Conservation (phyloP, 768 basidiomycete genomes). For the Leccinum ochraceum region DNA sequence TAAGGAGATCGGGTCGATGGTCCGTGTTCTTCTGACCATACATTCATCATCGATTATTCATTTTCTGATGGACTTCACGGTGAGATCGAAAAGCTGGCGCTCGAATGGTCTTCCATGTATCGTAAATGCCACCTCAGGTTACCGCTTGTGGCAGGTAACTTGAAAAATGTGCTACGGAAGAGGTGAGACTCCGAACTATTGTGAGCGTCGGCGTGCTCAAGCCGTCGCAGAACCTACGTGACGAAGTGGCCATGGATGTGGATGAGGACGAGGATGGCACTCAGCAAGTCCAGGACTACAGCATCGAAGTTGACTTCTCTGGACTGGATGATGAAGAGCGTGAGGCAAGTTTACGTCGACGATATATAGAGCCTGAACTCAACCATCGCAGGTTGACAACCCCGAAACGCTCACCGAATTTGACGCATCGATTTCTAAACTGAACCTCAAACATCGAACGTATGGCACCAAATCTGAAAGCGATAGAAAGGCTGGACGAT, state of each 20-base stretch:
- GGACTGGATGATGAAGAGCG: slow-evolving; percentile 73
- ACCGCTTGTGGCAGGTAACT: slow-evolving; percentile 71
- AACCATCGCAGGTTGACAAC: slow-evolving; percentile 51
- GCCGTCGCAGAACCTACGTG: slow-evolving; percentile 65
- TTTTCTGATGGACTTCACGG: slow-evolving; percentile 43
- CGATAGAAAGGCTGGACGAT: slow-evolving; percentile 86
- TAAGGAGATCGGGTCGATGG: slow-evolving; percentile 90
- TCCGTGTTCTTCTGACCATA: slow-evolving; percentile 34
- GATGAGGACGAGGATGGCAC: slow-evolving; percentile 86
- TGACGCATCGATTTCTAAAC: slow-evolving; percentile 68
- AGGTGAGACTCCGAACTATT: slow-evolving; percentile 50
- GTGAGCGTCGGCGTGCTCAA: slow-evolving; percentile 5
- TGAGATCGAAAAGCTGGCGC: slow-evolving; percentile 84
- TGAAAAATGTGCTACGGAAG: slow-evolving; percentile 95
- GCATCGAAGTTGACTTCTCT: slow-evolving; percentile 87
- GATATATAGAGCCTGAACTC: neutral
- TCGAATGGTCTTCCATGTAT: slow-evolving; percentile 86
- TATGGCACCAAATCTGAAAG: slow-evolving; percentile 97
- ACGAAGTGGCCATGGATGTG: slow-evolving; percentile 89
- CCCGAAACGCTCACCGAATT: slow-evolving; percentile 67
- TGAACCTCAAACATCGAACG: slow-evolving; percentile 80
- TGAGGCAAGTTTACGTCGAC: slow-evolving; percentile 43
- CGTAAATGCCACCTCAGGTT: slow-evolving; percentile 88
- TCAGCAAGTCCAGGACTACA: slow-evolving; percentile 79
- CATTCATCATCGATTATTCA: slow-evolving; percentile 22